Conservation (phyloP, 208 protist genomes). For the Angomonas ambiguus region DNA sequence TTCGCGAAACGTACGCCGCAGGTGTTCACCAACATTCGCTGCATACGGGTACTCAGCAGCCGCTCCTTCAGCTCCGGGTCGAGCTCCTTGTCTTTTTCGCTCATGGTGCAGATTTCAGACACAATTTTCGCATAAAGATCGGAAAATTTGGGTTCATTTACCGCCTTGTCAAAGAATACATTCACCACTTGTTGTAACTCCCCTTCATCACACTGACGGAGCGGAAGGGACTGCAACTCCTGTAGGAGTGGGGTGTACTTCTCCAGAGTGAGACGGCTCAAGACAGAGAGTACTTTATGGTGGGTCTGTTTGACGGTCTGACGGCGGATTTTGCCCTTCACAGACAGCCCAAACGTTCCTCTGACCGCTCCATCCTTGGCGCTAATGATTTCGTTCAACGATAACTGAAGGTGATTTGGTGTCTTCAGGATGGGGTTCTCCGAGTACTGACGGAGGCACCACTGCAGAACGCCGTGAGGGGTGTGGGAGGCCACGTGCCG, state of each 20-base stretch:
- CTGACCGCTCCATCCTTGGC: constrained; percentile 48
- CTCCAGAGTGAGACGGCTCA: constrained; percentile 75
- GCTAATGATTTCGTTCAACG: constrained; percentile 44
- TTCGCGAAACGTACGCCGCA: constrained; percentile 69
- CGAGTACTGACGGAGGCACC: constrained; percentile 70
- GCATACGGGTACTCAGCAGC: constrained; percentile 61
- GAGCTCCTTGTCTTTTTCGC: constrained; percentile 45
- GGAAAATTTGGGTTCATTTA: constrained; percentile 78
- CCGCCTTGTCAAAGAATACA: constrained; percentile 85
- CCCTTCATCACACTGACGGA: constrained; percentile 67
- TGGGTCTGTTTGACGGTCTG: constrained; percentile 65
- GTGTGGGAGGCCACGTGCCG: constrained; percentile 81
- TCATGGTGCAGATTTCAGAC: constrained; percentile 55
- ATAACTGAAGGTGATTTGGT: constrained; percentile 73
- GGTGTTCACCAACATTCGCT: constrained; percentile 42
- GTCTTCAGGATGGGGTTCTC: constrained; percentile 75
- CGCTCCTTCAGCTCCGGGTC: constrained; percentile 47
- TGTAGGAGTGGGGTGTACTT: constrained; percentile 73
- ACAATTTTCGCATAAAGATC: constrained; percentile 72
- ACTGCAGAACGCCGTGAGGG: constrained; percentile 73
- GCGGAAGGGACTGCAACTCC: constrained; percentile 71
- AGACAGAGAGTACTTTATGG: constrained; percentile 85
- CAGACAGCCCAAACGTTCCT: constrained; percentile 49
- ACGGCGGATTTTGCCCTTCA: constrained; percentile 38
- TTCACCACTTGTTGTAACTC: constrained; percentile 81